A percentile compares a stretch with the other conserved stretches of the same genome.
These are phyloP conservation scores for Funneliformis caledonium DNA, from an alignment of 371 early-diverging fungal genomes.

Conservation along the genomic window DNA sequence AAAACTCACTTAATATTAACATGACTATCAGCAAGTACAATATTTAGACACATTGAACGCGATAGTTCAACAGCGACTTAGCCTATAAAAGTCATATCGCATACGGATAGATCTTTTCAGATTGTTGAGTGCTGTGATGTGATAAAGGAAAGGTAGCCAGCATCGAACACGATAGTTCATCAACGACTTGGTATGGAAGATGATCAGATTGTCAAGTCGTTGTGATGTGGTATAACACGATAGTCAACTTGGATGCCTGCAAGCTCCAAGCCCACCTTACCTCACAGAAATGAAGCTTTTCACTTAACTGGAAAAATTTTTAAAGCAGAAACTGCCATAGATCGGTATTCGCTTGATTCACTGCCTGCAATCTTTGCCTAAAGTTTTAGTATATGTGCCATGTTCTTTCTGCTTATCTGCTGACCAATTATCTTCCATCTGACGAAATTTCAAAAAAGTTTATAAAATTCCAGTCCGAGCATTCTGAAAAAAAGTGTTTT, in stretches of 20 bases:
- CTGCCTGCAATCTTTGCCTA: not conserved
- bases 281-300: constrained; percentile 11
- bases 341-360: not conserved
- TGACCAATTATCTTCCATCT: constrained; percentile 20
- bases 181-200: constrained; percentile 10
- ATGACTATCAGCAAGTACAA: not conserved
- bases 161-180: constrained; percentile 29
- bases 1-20: not conserved
- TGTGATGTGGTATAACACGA: constrained; percentile 26
- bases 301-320: constrained; percentile 26
- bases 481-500: no score
- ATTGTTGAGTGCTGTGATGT: constrained; percentile 19
- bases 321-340: constrained; percentile 14
- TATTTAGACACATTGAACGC: constrained; percentile 4
- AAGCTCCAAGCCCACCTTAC: constrained; percentile 17
- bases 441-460: constrained; percentile 26
- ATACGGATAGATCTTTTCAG: no score
- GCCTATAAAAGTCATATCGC: no score
- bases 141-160: constrained; percentile 18
- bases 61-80: constrained; percentile 9
- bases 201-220: not conserved
- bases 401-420: constrained; percentile 20
- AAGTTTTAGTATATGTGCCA: constrained; percentile 1
- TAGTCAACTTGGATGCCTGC: constrained; percentile 15
- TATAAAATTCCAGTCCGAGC: constrained; percentile 7